A percentile compares a stretch with the other conserved stretches of the same genome.
These are phyloP conservation scores for Citrus mangshanensis DNA, from an alignment of 345 rosid genomes.

Conservation along the genomic window DNA sequence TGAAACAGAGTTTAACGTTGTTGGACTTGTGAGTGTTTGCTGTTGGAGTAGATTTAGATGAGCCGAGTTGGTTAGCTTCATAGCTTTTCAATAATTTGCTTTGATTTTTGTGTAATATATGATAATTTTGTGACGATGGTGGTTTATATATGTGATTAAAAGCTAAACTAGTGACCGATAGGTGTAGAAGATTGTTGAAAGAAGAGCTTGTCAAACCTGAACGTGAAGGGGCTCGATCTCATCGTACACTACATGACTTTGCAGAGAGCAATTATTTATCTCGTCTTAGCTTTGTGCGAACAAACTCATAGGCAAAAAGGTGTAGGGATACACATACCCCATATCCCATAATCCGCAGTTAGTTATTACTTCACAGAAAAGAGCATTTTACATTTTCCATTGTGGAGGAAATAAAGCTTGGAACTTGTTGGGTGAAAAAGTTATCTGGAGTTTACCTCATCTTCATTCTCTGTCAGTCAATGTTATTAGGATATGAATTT, in stretches of 20 bases:
- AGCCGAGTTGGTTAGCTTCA: no score
- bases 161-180: conserved; percentile 31
- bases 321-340: background rate
- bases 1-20: no score
- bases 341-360: background rate
- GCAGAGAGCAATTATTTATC: conserved; percentile 81
- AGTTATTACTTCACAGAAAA: background rate
- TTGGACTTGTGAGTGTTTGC: no score
- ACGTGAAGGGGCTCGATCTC: conserved; percentile 39
- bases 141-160: no score
- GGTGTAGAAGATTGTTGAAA: conserved; percentile 46
- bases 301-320: conserved; percentile 24
- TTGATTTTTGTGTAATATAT: no score
- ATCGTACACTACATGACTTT: conserved; percentile 79
- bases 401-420: background rate
- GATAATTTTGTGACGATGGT: no score
- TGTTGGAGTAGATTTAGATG: no score
- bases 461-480: no score
- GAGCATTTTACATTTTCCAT: background rate
- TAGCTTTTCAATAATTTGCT: no score
- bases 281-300: conserved; percentile 62
- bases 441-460: background rate
- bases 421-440: background rate
- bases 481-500: background rate
- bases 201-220: conserved; percentile 44